Evolutionary conservation across 2,329 filamentous ascomycete species (phyloP), one percentile per base, ranked within the genome.

Genomic region (Polychaeton citri): DNA sequence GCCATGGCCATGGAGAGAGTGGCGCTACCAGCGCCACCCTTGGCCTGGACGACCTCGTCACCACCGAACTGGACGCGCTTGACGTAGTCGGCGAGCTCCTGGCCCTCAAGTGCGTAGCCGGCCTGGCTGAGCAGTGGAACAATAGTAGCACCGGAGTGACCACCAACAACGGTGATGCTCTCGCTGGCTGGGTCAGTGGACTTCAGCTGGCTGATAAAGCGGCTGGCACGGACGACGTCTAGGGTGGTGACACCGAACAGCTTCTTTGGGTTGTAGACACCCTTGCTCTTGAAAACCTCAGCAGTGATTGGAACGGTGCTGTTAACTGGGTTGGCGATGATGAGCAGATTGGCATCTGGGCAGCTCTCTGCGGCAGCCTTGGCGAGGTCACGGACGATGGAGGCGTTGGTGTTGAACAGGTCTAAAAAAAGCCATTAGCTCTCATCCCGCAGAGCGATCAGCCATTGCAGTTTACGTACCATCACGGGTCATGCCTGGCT

Each of bases 341-440:
- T 77, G 61, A 96, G 78, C 64, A 96, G 74, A 70, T 93, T 93
- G 66, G 90, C 90, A 47, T 95, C 74, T 56, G 90, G 90, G 60
- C 80, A 75, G 52, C 83, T 75, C 57, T 93, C 78, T 57, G 90
- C 90, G 59, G 77, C 79, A 55, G 86, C 87, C 77, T 94, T 93
- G 69, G 88, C 87, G 49, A 98, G 79, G 68, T 96, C 90, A 60
- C 88, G 87, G 63, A 98, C 90, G 64, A 98, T 98, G 62, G 85
- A 93, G 65, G 90, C 90, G 68, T 98, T 98, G 75, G 88, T 98
- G 79, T 96, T 96, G 86, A 98, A 98, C 48, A 98, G 81, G 64
- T 98, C 88, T 77, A 40, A 16, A 16, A 28, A 6, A 2, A 32
- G 12, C 24, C n/a, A n/a, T n/a, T n/a, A n/a, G n/a, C n/a, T n/a